Evolutionary conservation across 305 asterid species (phyloP).

Genomic region (Nicotiana rustica): DNA sequence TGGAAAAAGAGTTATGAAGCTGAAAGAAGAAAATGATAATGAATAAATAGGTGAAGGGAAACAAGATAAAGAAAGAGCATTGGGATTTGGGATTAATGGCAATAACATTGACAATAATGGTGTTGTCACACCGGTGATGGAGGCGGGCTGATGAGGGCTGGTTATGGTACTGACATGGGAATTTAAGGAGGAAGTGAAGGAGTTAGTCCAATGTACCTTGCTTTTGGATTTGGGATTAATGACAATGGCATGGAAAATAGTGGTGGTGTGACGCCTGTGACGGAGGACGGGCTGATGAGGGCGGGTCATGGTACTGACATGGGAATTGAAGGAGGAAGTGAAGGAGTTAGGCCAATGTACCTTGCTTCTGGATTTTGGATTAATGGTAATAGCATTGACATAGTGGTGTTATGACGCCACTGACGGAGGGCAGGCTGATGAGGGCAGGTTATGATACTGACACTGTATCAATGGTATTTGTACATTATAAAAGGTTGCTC

Average conservation of each 20-base stretch:
- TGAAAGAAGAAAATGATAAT: constrained; percentile 52
- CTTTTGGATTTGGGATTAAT: constrained; percentile 44
- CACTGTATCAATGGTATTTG: no score
- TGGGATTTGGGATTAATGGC: constrained; percentile 36
- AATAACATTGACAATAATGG: background rate
- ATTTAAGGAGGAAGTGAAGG: constrained; percentile 39
- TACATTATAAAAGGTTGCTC: no score
- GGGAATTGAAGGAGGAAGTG: no score
- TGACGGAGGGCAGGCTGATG: no score
- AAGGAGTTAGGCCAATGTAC: no score
- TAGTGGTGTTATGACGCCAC: no score
- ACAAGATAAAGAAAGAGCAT: constrained; percentile 43
- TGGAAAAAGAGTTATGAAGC: constrained; percentile 48
- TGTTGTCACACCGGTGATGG: no score
- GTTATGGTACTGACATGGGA: constrained; percentile 19
- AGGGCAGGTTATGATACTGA: no score
- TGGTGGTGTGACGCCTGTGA: background rate
- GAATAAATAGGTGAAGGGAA: constrained; percentile 35
- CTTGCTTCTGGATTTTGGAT: no score
- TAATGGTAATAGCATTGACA: no score
- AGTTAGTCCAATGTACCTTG: constrained; percentile 32
- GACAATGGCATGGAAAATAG: constrained; percentile 38
- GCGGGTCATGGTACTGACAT: background rate
- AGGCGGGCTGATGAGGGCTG: no score
- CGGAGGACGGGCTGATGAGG: background rate